Conservation (phyloP, 352 stramenopile genomes). For the Globisporangium radiosum region DNA sequence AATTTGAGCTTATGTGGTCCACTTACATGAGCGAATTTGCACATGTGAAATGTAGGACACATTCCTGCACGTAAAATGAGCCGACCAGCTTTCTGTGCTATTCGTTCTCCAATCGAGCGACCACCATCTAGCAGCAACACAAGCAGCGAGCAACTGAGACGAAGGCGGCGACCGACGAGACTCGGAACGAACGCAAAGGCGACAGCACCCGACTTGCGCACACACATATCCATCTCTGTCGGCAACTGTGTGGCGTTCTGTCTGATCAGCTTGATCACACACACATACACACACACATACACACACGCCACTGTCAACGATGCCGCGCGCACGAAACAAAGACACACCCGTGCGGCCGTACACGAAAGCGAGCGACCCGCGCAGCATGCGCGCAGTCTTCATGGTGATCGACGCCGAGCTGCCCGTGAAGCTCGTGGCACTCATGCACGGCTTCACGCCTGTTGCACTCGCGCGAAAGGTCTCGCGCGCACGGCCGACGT, state of each 20-base stretch:
- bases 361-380: conserved; percentile 1
- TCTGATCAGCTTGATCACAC: not conserved
- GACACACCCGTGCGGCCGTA: conserved; percentile 1
- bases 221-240: too few relatives aligned
- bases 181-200: too few relatives aligned
- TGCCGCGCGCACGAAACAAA: not conserved
- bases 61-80: not conserved
- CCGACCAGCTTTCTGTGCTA: too few relatives aligned
- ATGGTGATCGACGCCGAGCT: conserved; percentile 1
- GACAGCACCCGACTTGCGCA: too few relatives aligned
- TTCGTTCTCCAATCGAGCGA: too few relatives aligned
- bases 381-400: not conserved
- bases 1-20: not conserved
- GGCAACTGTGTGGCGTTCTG: too few relatives aligned
- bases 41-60: not conserved
- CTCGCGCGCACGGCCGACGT: not conserved
- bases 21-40: not conserved
- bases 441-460: conserved; percentile 1
- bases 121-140: too few relatives aligned
- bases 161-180: too few relatives aligned
- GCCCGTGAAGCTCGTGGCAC: not conserved
- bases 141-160: too few relatives aligned
- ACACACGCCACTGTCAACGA: not conserved
- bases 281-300: not conserved
- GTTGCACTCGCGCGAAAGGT: not conserved